Evolutionary conservation across 2,329 filamentous ascomycete species (phyloP).

Genomic region (Ceratocystis cubensis): DNA sequence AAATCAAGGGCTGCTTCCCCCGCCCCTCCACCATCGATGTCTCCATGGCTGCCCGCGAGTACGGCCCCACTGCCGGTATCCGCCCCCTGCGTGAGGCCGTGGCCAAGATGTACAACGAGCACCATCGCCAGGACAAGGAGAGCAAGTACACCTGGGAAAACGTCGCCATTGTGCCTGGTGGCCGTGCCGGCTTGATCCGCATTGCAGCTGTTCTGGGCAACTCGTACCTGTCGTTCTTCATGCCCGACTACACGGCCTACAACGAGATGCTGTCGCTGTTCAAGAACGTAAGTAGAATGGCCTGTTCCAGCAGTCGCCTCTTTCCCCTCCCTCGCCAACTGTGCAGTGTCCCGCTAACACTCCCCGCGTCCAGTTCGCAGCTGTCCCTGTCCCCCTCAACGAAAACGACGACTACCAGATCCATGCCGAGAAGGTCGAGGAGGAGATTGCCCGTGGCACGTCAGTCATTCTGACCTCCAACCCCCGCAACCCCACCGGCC

Average conservation of each 20-base stretch:
- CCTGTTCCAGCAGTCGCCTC: neutral
- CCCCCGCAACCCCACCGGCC: constrained; percentile 85
- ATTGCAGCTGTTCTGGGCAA: constrained; percentile 91
- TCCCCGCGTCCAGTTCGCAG: constrained; percentile 51
- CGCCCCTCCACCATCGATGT: constrained; percentile 69
- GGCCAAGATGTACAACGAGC: constrained; percentile 82
- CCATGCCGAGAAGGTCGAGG: constrained; percentile 81
- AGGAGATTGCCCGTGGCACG: constrained; percentile 76
- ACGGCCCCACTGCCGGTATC: constrained; percentile 88
- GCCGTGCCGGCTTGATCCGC: constrained; percentile 80
- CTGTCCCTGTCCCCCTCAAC: constrained; percentile 72
- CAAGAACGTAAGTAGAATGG: constrained; percentile 53
- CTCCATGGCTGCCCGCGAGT: constrained; percentile 68
- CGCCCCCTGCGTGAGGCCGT: constrained; percentile 80
- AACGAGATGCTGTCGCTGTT: constrained; percentile 95
- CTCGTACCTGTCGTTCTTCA: constrained; percentile 85
- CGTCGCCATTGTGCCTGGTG: constrained; percentile 89
- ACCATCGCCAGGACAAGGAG: constrained; percentile 74
- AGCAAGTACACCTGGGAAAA: constrained; percentile 96
- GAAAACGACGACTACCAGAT: constrained; percentile 86
- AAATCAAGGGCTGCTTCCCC: constrained; percentile 79
- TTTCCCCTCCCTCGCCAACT: neutral
- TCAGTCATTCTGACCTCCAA: constrained; percentile 90
- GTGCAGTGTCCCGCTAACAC: neutral
- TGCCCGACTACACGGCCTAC: constrained; percentile 92